Base-by-base conservation (phyloP, 306 rosid genomes). In the Datisca glomerata region DNA sequence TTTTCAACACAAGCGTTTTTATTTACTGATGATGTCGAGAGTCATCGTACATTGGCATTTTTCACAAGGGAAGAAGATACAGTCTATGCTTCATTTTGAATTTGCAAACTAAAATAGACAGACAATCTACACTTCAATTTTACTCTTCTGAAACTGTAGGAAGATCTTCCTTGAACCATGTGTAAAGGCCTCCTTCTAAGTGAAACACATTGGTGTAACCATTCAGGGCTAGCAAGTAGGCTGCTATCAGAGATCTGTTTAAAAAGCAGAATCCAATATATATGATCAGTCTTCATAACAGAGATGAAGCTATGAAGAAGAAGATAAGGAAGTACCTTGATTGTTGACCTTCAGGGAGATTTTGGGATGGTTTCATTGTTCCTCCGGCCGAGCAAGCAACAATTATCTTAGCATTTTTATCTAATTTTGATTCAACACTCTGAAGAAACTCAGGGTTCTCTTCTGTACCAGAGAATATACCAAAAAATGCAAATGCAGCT, bases 401-500 rank as follows among this genome's bases (percentile, higher is more conserved):
- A 58, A 84, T 80, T 61, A 89, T 75, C 68, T 89, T 84, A 17
- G 93, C 86, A 27, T 68, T 32, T 63, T 78, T 89, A 54, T 55
- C 63, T 44, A 89, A 19, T 61, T 89, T 64, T 21, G 86, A 74
- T 53, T 68, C 95, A 59, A 89, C 92, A 89, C 98, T 41, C 28
- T 53, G 65, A 2, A 84, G 60, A 75, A 84, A 89, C 40, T 89
- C 93, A 0, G 98, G 98, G 60, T 89, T 84, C 78, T 89, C 98
- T 78, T 89, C 98, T 41, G 98, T 89, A 10, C 98, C 98, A 3
- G 86, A 51, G 56, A 89, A 89, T 56, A 89, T 80, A 53, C 98
- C 98, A 56, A 89, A 89, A 64, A 89, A 89, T 28, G 95, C 93
- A 59, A 89, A 89, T 25, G 98, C 98, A 54, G 95, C 95, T 17